phyloP scores from a whole-genome alignment of 2,329 filamentous ascomycete species.

The Aspergillus thermomutatus region DNA sequence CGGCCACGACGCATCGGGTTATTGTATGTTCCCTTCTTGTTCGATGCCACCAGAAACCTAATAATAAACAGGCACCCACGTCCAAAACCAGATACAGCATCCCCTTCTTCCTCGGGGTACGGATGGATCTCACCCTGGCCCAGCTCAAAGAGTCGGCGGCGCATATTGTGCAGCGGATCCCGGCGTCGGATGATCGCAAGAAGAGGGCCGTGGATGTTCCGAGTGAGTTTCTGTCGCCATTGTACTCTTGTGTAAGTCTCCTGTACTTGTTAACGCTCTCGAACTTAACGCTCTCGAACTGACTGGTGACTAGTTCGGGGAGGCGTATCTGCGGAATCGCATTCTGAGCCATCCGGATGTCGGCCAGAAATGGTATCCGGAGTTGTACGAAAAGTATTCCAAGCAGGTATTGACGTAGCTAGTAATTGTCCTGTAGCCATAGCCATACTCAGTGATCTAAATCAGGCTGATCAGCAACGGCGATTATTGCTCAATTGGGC shows the following conservation, averaged over 20 bases:
- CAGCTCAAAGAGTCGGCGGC: slow-evolving; percentile 29
- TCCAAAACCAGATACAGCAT: slow-evolving; percentile 42
- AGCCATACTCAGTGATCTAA: too few species aligned
- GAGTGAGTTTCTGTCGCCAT: slow-evolving; percentile 34
- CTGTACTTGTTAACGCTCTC: accelerated
- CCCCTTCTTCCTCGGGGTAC: slow-evolving; percentile 56
- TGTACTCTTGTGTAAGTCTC: slow-evolving; percentile 33
- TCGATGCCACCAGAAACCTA: neutral
- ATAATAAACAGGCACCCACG: slow-evolving; percentile 33
- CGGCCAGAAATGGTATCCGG: slow-evolving; percentile 34
- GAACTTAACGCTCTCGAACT: too few species aligned
- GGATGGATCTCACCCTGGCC: slow-evolving; percentile 48
- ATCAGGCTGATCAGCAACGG: too few species aligned
- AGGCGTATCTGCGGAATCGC: slow-evolving; percentile 35
- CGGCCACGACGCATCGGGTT: slow-evolving; percentile 38
- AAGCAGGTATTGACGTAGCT: slow-evolving; percentile 19
- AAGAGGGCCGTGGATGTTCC: slow-evolving; percentile 34
- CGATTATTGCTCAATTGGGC: neutral
- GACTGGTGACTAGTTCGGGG: slow-evolving; percentile 28
- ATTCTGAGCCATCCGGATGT: slow-evolving; percentile 37
- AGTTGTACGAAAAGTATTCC: slow-evolving; percentile 29
- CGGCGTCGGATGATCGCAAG: slow-evolving; percentile 27
- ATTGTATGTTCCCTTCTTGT: slow-evolving; percentile 21
- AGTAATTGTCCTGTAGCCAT: too few species aligned
- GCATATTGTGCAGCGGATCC: slow-evolving; percentile 30